A percentile compares a stretch with the other conserved stretches of the same genome.
Evolutionary conservation across 257 asterid species (phyloP).

Genomic region (Solanum rostratum): DNA sequence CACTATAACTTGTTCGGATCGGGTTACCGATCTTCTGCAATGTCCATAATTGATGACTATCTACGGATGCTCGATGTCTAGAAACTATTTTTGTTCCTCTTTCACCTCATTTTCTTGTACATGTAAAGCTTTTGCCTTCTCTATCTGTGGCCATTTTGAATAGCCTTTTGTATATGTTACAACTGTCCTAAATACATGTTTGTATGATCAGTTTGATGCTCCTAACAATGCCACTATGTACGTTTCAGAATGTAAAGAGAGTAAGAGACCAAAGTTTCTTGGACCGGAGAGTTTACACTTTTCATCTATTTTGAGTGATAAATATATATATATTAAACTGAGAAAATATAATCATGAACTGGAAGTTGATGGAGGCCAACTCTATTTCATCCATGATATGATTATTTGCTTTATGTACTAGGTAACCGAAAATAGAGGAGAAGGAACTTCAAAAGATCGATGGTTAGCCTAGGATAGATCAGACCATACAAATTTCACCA

Average conservation of each 20-base stretch:
- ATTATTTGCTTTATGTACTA: neutral
- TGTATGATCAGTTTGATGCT: neutral
- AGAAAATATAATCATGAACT: neutral
- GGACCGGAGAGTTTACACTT: neutral
- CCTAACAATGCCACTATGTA: neutral
- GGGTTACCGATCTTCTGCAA: constrained; percentile 70
- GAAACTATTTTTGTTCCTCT: neutral
- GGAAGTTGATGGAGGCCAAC: neutral
- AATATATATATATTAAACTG: neutral
- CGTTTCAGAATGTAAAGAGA: neutral
- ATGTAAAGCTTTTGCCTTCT: neutral
- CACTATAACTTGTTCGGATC: constrained; percentile 94
- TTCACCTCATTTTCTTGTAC: neutral
- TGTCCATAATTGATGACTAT: constrained; percentile 79
- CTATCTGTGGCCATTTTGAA: neutral
- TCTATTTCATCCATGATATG: neutral
- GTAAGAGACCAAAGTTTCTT: neutral
- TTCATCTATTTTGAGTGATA: neutral
- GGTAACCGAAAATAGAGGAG: neutral
- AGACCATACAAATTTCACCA: neutral
- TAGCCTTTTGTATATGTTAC: neutral
- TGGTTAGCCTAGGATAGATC: neutral
- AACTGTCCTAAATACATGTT: neutral
- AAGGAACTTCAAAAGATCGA: neutral
- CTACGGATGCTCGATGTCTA: constrained; percentile 48